Evolutionary conservation across 2,329 filamentous ascomycete genomes (phyloP).

Genomic region (Xylaria digitata): DNA sequence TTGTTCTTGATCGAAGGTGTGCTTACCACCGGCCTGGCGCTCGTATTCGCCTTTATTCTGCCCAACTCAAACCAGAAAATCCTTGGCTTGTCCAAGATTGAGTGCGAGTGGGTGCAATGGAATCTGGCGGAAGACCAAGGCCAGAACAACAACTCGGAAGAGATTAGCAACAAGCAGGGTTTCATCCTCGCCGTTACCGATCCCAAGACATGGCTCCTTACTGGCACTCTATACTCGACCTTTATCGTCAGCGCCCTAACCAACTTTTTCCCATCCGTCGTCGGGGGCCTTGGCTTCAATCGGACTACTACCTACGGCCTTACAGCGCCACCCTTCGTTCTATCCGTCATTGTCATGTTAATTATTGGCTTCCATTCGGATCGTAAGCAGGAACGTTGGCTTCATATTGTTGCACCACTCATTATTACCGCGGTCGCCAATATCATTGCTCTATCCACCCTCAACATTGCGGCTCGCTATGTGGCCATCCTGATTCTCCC

Average conservation of each 20-base stretch:
- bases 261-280: conserved; percentile 52
- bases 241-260: conserved; percentile 48
- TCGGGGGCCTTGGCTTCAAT: conserved; percentile 59
- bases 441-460: conserved; percentile 50
- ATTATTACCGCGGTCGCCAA: conserved; percentile 46
- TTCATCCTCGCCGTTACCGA: conserved; percentile 50
- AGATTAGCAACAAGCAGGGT: conserved; percentile 47
- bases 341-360: conserved; percentile 50
- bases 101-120: conserved; percentile 43
- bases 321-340: conserved; percentile 47
- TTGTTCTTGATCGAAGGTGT: conserved; percentile 42
- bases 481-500: conserved; percentile 57
- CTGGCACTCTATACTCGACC: conserved; percentile 49
- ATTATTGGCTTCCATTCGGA: conserved; percentile 50
- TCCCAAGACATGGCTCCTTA: conserved; percentile 53
- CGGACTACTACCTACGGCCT: conserved; percentile 42
- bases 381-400: conserved; percentile 45
- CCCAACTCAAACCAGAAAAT: conserved; percentile 42
- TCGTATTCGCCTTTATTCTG: conserved; percentile 39
- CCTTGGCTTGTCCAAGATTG: conserved; percentile 37
- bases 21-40: conserved; percentile 36
- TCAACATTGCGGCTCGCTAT: conserved; percentile 55
- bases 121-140: conserved; percentile 41
- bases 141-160: conserved; percentile 42
- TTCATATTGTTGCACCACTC: conserved; percentile 46